Conservation (phyloP, 768 basidiomycete species). For the Tulasnella sp. region DNA sequence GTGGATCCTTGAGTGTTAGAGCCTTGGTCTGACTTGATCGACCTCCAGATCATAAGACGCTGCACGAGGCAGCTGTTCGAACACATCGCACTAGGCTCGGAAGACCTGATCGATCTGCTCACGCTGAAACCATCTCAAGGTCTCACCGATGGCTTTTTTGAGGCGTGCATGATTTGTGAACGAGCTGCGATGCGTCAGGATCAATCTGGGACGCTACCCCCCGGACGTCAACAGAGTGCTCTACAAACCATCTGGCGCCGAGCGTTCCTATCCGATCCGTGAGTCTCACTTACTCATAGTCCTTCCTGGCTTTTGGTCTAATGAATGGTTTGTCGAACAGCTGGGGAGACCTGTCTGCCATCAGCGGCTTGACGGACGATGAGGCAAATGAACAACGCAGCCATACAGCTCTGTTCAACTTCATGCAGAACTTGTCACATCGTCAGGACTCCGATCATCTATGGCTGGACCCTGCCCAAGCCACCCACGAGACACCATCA, state of each 20-base stretch:
- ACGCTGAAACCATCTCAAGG: slow-evolving; percentile 71
- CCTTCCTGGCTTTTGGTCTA: not conserved
- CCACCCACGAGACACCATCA: not conserved
- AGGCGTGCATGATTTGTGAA: slow-evolving; percentile 25
- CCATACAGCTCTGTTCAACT: not conserved
- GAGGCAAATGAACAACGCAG: not conserved
- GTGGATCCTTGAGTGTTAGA: slow-evolving; percentile 2
- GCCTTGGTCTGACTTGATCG: not conserved
- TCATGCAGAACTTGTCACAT: not conserved
- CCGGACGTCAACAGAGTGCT: slow-evolving; percentile 51
- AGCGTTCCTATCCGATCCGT: slow-evolving; percentile 85
- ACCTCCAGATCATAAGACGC: slow-evolving; percentile 53
- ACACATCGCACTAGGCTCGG: slow-evolving; percentile 61
- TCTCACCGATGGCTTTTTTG: slow-evolving; percentile 17
- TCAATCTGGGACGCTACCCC: too few species aligned
- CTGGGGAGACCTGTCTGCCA: slow-evolving; percentile 2
- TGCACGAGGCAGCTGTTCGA: slow-evolving; percentile 59
- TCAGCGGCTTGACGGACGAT: not conserved
- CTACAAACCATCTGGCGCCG: slow-evolving; percentile 77
- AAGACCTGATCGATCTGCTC: slow-evolving; percentile 74
- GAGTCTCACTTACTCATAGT: slow-evolving; percentile 28
- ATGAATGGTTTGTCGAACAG: not conserved
- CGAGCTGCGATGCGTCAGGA: slow-evolving; percentile 31
- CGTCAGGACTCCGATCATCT: not conserved
- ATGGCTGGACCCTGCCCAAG: not conserved